A percentile compares a stretch with the other conserved stretches of the same genome.
These are phyloP conservation scores for Crithidia acanthocephali DNA, from an alignment of 208 protist genomes.

Conservation along the genomic window DNA sequence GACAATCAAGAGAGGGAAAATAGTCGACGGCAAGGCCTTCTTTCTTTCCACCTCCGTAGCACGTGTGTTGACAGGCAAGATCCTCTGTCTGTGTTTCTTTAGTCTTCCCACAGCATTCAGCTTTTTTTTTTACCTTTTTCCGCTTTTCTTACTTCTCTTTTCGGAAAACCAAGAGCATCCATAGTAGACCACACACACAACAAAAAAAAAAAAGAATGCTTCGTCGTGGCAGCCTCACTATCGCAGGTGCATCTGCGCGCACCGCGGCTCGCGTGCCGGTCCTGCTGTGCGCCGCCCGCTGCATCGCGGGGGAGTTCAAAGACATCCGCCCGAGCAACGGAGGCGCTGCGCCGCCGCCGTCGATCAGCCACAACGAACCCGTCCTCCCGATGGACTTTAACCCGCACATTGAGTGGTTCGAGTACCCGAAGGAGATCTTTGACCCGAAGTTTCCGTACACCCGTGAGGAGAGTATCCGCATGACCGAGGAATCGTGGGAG, in stretches of 20 bases:
- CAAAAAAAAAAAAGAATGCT: no score
- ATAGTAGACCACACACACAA: no score
- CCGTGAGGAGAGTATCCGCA: slow-evolving; percentile 89
- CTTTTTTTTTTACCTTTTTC: no score
- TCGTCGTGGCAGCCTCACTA: background rate
- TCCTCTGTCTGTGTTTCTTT: no score
- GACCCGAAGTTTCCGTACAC: slow-evolving; percentile 92
- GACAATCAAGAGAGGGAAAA: no score
- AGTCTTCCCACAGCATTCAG: no score
- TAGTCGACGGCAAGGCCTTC: no score
- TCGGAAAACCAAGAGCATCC: no score
- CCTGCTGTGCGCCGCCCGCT: slow-evolving; percentile 14
- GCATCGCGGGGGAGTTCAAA: slow-evolving; percentile 63
- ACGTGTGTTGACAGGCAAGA: no score
- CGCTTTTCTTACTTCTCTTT: no score
- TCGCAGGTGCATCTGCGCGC: background rate
- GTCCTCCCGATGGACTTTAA: slow-evolving; percentile 92
- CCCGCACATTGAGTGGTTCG: slow-evolving; percentile 93
- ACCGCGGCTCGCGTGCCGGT: background rate
- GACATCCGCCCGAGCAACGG: slow-evolving; percentile 42
- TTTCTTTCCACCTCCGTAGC: no score
- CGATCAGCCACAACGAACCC: slow-evolving; percentile 80
- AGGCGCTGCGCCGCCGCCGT: slow-evolving; percentile 52
- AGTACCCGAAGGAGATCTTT: slow-evolving; percentile 92
- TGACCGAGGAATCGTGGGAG: slow-evolving; percentile 90